phyloP scores from a whole-genome alignment of 768 basidiomycete species.

The Rhizopogon salebrosus region DNA sequence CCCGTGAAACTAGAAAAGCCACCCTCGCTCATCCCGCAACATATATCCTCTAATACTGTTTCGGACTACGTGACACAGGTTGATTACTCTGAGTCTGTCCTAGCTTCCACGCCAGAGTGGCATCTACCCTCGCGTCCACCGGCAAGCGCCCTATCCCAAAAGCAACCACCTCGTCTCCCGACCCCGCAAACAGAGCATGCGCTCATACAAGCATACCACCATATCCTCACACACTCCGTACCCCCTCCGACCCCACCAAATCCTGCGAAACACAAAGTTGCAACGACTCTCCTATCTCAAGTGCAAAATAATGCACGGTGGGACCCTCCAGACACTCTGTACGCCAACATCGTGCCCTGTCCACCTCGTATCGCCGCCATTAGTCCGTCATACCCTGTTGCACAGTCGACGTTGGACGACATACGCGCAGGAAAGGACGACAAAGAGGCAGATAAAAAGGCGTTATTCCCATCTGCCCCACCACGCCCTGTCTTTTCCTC shows the following conservation, averaged over 20 bases:
- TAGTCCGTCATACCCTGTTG: slow-evolving; percentile 61
- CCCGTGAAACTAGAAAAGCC: slow-evolving; percentile 27
- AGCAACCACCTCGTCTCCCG: slow-evolving; percentile 27
- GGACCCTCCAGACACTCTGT: slow-evolving; percentile 66
- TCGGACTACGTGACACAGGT: slow-evolving; percentile 70
- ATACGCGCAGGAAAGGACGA: slow-evolving; percentile 39
- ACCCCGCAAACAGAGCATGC: slow-evolving; percentile 60
- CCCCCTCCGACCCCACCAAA: slow-evolving; percentile 45
- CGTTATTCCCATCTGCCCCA: slow-evolving; percentile 29
- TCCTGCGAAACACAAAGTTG: slow-evolving; percentile 68
- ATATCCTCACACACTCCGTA: slow-evolving; percentile 70
- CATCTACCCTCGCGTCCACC: slow-evolving; percentile 52
- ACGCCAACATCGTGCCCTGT: slow-evolving; percentile 52
- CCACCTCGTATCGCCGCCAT: slow-evolving; percentile 58
- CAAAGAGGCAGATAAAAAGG: slow-evolving; percentile 43
- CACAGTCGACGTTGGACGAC: slow-evolving; percentile 27
- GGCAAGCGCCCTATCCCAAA: slow-evolving; percentile 13
- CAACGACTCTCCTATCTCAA: slow-evolving; percentile 61
- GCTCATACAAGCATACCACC: slow-evolving; percentile 66
- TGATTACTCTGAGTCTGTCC: slow-evolving; percentile 69
- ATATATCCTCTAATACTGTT: slow-evolving; percentile 35
- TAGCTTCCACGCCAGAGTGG: slow-evolving; percentile 61
- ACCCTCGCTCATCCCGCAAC: slow-evolving; percentile 39
- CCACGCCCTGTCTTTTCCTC: slow-evolving; percentile 36
- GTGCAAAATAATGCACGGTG: slow-evolving; percentile 56